Evolutionary conservation across 306 rosid species (phyloP).

Genomic region (Erythrophleum fordii): DNA sequence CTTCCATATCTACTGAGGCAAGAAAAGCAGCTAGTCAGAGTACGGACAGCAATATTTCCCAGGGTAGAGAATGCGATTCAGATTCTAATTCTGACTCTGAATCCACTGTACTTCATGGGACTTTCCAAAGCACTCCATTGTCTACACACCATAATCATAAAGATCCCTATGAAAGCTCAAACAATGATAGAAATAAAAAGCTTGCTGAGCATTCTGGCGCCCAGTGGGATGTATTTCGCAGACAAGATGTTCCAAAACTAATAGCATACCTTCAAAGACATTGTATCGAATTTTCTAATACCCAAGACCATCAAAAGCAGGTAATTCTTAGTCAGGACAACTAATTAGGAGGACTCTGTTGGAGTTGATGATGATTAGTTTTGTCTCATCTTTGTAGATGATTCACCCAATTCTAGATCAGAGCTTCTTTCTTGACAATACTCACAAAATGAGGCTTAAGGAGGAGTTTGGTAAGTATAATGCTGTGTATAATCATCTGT

Average conservation of each 20-base stretch:
- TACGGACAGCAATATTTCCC: conserved; percentile 43
- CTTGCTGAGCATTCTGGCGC: conserved; percentile 54
- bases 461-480: conserved; percentile 83
- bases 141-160: conserved; percentile 33
- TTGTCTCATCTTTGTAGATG: conserved; percentile 62
- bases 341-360: conserved; percentile 33
- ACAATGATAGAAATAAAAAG: conserved; percentile 37
- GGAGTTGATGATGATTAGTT: conserved; percentile 31
- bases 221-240: conserved; percentile 93
- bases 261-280: conserved; percentile 78
- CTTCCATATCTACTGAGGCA: conserved; percentile 54
- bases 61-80: conserved; percentile 52
- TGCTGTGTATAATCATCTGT: conserved; percentile 28
- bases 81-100: conserved; percentile 45
- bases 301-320: conserved; percentile 46
- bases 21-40: conserved; percentile 44
- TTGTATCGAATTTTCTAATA: conserved; percentile 54
- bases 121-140: conserved; percentile 37
- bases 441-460: conserved; percentile 82
- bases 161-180: conserved; percentile 46
- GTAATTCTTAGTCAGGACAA: conserved; percentile 49
- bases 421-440: conserved; percentile 74
- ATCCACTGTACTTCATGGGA: conserved; percentile 40
- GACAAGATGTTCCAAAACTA: conserved; percentile 93
- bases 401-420: conserved; percentile 92